phyloP scores from a whole-genome alignment of 176 grass and related monocot species.

The Pontederia crassipes region DNA sequence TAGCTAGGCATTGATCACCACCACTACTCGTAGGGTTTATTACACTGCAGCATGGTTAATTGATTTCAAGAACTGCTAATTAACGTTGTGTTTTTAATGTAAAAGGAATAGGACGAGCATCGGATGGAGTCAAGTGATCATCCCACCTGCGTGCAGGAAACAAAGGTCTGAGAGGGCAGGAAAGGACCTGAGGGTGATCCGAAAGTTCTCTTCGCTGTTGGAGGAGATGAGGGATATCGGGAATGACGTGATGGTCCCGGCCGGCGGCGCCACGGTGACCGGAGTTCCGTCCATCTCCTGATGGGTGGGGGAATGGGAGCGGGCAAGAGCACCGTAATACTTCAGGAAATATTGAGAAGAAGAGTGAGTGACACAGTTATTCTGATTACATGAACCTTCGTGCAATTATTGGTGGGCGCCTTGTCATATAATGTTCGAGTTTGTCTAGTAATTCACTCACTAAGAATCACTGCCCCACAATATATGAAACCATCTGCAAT shows the following conservation, averaged over 20 bases:
- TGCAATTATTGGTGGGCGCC: too few relatives aligned
- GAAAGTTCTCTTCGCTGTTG: constrained; percentile 72
- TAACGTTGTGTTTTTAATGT: constrained; percentile 2
- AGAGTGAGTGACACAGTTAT: constrained; percentile 33
- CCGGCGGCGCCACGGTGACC: constrained; percentile 30
- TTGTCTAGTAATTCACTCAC: background rate
- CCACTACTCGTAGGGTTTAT: too few relatives aligned
- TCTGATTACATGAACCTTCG: too few relatives aligned
- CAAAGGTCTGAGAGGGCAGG: constrained; percentile 76
- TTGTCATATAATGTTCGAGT: background rate
- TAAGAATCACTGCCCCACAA: background rate
- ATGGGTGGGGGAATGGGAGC: constrained; percentile 99
- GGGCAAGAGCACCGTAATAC: constrained; percentile 79
- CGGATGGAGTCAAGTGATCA: too few relatives aligned
- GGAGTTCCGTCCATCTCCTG: constrained; percentile 82
- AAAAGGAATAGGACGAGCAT: background rate
- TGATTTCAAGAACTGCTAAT: background rate
- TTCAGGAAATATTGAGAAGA: constrained; percentile 53
- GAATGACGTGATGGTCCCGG: constrained; percentile 77
- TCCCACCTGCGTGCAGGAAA: constrained; percentile 34
- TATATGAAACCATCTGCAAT: too few relatives aligned
- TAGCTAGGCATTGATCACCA: too few relatives aligned
- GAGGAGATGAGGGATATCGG: constrained; percentile 73
- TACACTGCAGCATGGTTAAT: background rate
- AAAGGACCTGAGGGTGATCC: constrained; percentile 60